These are phyloP conservation scores for Phragmites australis DNA, from an alignment of 176 grass and related monocot species.

Conservation along the genomic window DNA sequence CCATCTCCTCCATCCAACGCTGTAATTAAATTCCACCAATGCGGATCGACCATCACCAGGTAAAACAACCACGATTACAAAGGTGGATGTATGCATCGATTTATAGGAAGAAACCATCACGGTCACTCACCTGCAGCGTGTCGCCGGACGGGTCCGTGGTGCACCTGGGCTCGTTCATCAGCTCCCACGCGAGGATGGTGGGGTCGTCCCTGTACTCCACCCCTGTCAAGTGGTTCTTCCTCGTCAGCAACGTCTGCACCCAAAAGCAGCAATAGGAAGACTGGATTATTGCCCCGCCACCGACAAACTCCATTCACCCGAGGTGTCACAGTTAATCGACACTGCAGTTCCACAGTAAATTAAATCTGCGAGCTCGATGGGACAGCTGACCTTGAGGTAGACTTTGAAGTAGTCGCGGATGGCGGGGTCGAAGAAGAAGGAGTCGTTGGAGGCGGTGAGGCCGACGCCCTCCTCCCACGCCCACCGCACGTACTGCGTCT, in stretches of 20 bases:
- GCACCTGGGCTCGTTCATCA: slow-evolving; percentile 98
- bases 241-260: slow-evolving; percentile 77
- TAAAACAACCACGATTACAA: background rate
- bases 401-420: slow-evolving; percentile 93
- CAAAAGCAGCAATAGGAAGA: background rate
- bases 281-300: slow-evolving; percentile 28
- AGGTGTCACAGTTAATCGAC: background rate
- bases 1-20: slow-evolving; percentile 96
- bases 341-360: background rate
- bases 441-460: slow-evolving; percentile 83
- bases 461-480: slow-evolving; percentile 92
- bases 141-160: slow-evolving; percentile 72
- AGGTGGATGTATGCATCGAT: background rate
- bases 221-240: slow-evolving; percentile 90
- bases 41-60: background rate
- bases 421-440: slow-evolving; percentile 90
- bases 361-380: background rate
- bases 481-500: slow-evolving; percentile 97
- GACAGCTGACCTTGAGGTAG: slow-evolving; percentile 68
- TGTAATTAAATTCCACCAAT: slow-evolving; percentile 20
- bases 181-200: slow-evolving; percentile 91
- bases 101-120: background rate
- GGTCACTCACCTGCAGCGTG: slow-evolving; percentile 70
- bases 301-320: slow-evolving; percentile 29
- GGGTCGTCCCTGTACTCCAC: slow-evolving; percentile 90